These are phyloP conservation scores for Gymnopilus dilepis DNA, from an alignment of 768 basidiomycete genomes.

Conservation along the genomic window DNA sequence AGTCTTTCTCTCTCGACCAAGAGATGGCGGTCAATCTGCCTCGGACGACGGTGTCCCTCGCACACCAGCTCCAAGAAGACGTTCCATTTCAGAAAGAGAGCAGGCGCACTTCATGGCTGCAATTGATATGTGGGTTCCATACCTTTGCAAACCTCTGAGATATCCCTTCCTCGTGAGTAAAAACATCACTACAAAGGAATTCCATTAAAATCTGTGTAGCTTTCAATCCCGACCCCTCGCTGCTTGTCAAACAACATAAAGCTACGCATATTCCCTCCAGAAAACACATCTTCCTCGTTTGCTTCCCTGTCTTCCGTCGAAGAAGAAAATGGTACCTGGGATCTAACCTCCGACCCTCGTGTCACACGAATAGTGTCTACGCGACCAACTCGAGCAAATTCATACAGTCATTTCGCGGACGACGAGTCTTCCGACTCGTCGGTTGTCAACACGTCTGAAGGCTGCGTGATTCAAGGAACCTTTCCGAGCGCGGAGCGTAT, in stretches of 20 bases:
- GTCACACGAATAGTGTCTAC: constrained; percentile 60
- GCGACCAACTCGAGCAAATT: constrained; percentile 58
- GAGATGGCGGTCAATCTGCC: constrained; percentile 25
- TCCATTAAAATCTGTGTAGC: constrained; percentile 41
- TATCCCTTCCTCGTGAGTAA: constrained; percentile 73
- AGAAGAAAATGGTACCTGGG: constrained; percentile 73
- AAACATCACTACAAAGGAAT: background rate
- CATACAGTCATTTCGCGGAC: constrained; percentile 76
- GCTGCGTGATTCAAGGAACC: constrained; percentile 73
- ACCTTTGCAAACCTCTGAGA: constrained; percentile 65
- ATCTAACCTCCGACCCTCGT: constrained; percentile 76
- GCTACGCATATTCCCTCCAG: constrained; percentile 74
- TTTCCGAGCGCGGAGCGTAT: constrained; percentile 81
- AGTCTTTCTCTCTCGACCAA: constrained; percentile 50
- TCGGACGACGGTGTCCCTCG: constrained; percentile 35
- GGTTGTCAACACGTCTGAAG: constrained; percentile 58
- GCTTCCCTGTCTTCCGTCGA: constrained; percentile 80
- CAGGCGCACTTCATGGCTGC: constrained; percentile 81
- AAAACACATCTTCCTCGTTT: constrained; percentile 57
- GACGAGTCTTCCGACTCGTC: constrained; percentile 82
- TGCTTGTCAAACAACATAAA: constrained; percentile 80
- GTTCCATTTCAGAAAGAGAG: constrained; percentile 66
- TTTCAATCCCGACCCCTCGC: constrained; percentile 78
- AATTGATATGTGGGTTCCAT: constrained; percentile 78
- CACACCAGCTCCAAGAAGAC: constrained; percentile 44